Evolutionary conservation across 805 yeast genomes (phyloP).

Genomic region (Nakazawaea holstii): DNA sequence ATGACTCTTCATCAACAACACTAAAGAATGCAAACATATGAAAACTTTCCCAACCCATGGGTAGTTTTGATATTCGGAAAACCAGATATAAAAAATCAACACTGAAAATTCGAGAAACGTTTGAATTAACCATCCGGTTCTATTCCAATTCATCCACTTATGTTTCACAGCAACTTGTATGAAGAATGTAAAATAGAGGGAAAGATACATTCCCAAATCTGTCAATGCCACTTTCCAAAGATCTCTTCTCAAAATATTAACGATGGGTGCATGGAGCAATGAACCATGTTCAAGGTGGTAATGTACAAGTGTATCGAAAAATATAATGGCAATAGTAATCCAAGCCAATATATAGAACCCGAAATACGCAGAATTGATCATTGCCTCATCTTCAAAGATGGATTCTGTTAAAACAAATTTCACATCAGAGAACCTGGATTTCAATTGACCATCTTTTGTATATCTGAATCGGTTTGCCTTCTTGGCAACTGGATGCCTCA

Average conservation of each 20-base stretch:
- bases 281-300: conserved; percentile 43
- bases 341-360: conserved; percentile 83
- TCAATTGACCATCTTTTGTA: conserved; percentile 28
- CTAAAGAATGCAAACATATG: conserved; percentile 76
- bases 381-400: conserved; percentile 48
- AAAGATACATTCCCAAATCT: conserved; percentile 70
- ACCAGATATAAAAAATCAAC: conserved; percentile 45
- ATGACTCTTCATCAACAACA: conserved; percentile 91
- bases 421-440: conserved; percentile 53
- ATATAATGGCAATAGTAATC: conserved; percentile 56
- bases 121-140: conserved; percentile 60
- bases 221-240: conserved; percentile 63
- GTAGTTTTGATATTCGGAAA: conserved; percentile 50
- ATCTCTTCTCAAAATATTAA: conserved; percentile 54
- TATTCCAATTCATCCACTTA: conserved; percentile 51
- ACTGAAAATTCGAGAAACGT: conserved; percentile 48
- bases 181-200: conserved; percentile 53
- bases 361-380: conserved; percentile 47
- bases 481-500: not conserved
- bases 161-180: conserved; percentile 52
- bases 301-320: conserved; percentile 47
- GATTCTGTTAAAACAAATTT: conserved; percentile 36
- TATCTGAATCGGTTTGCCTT: conserved; percentile 13
- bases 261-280: conserved; percentile 46
- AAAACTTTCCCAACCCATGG: conserved; percentile 94